Base-by-base conservation (phyloP, 2,329 filamentous ascomycete species). In the Coniochaeta sp. region DNA sequence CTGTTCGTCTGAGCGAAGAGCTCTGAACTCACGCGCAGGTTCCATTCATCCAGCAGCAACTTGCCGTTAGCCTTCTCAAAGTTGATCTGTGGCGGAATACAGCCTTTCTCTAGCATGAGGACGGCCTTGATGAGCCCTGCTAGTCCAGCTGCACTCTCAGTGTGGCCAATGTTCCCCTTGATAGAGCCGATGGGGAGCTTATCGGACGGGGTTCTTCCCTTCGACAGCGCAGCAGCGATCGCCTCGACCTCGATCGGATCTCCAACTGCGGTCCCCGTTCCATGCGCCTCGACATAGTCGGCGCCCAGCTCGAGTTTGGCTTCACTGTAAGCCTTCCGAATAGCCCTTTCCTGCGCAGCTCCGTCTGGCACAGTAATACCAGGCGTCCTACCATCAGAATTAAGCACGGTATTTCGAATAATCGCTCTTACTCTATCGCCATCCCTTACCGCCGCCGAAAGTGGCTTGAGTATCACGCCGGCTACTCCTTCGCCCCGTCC, bases 21-120 rank as follows among this genome's bases (percentile, higher is more conserved):
- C n/a, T n/a, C n/a, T n/a, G n/a, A n/a, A n/a, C n/a, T n/a, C 28
- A 31, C 28, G 5, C 9, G 5, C 5, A 31, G 5, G 28, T 31
- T 31, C 28, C 5, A 9, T 9, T 9, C 28, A 31, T 31, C 28
- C 5, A 31, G 9, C 5, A 6, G 5, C 5, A 31, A 6, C 28
- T 31, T 9, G 5, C 5, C 5, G 9, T 31, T 31, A 9, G 5
- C 28, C 28, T 31, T 31, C 5, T 31, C 28, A 31, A 31, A 31
- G 5, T 9, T 6, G 66, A 59, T 7, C n/a, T 34, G 14, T 44
- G 62, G 50, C 52, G 8, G 59, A 40, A 44, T 60, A 58, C 9
- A 47, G 74, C 17, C 69, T 70, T 60, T 81, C 62, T 81, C 76
- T 6, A 83, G 72, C 72, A 79, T 78, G 58, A 74, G 60, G 6